Conservation (phyloP, 345 rosid species). For the Leavenworthia alabamica region DNA sequence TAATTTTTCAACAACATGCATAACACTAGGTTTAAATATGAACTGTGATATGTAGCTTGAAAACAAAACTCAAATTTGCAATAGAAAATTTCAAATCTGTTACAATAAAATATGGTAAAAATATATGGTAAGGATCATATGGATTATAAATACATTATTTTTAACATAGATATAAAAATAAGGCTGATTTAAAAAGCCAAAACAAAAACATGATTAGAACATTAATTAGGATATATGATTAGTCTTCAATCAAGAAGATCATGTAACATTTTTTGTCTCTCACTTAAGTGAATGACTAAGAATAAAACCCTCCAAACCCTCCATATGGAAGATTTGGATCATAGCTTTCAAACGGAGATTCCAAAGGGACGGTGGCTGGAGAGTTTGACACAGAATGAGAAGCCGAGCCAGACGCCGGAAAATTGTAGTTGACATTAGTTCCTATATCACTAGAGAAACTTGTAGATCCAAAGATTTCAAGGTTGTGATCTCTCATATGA, state of each 20-base stretch:
- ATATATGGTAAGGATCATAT: not conserved
- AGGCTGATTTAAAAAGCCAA: not conserved
- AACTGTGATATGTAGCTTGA: no score
- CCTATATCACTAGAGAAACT: constrained; percentile 18
- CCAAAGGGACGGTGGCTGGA: constrained; percentile 6
- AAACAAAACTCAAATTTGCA: no score
- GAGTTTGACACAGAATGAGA: constrained; percentile 29
- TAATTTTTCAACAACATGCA: not conserved
- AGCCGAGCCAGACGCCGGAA: constrained; percentile 23
- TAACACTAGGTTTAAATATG: no score
- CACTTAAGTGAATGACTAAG: constrained; percentile 10
- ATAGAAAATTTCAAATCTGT: no score
- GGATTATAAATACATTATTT: not conserved
- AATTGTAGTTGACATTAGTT: constrained; percentile 24
- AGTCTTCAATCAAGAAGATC: constrained; percentile 10
- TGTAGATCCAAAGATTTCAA: constrained; percentile 14
- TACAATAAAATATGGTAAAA: no score
- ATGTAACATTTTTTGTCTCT: not conserved
- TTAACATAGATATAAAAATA: not conserved
- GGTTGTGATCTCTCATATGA: constrained; percentile 14
- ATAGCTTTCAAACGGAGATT: constrained; percentile 17
- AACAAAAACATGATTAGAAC: not conserved
- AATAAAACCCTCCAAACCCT: constrained; percentile 25
- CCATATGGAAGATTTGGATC: constrained; percentile 20
- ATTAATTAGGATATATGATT: constrained; percentile 2